phyloP scores from a whole-genome alignment of 2,329 filamentous ascomycete genomes.

The Aciculosporium take region DNA sequence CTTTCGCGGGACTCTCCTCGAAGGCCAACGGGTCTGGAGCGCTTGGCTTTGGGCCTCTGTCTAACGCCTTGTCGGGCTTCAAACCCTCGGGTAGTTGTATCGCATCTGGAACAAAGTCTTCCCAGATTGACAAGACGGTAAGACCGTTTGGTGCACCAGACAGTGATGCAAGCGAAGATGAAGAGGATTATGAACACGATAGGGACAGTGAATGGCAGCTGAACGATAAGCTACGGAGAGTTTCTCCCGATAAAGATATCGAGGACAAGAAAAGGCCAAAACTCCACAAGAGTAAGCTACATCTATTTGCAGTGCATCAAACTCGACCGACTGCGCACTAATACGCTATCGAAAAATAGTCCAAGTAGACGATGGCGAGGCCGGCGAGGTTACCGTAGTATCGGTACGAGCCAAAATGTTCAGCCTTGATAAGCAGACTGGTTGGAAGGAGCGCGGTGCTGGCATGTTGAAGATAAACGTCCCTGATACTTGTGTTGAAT shows the following conservation, averaged over 20 bases:
- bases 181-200: conserved; percentile 22
- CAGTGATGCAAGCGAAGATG: conserved; percentile 41
- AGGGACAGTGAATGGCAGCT: conserved; percentile 27
- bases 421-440: conserved; percentile 53
- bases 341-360: conserved; percentile 28
- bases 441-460: conserved; percentile 81
- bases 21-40: conserved; percentile 34
- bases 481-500: conserved; percentile 39
- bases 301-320: neutral
- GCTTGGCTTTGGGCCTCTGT: conserved; percentile 22
- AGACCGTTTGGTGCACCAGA: conserved; percentile 68
- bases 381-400: conserved; percentile 63
- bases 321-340: neutral
- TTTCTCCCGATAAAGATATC: conserved; percentile 37
- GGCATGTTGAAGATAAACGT: conserved; percentile 79
- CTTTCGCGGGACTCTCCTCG: conserved; percentile 31
- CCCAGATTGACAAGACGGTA: conserved; percentile 44
- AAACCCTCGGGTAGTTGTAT: conserved; percentile 54
- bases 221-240: conserved; percentile 31
- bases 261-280: conserved; percentile 52
- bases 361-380: conserved; percentile 70
- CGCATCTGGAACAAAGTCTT: conserved; percentile 35
- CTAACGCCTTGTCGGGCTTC: conserved; percentile 22
- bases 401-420: conserved; percentile 74
- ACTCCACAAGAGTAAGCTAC: conserved; percentile 52